phyloP scores from a whole-genome alignment of 169 alveolate genomes.

The Eimeria maxima region DNA sequence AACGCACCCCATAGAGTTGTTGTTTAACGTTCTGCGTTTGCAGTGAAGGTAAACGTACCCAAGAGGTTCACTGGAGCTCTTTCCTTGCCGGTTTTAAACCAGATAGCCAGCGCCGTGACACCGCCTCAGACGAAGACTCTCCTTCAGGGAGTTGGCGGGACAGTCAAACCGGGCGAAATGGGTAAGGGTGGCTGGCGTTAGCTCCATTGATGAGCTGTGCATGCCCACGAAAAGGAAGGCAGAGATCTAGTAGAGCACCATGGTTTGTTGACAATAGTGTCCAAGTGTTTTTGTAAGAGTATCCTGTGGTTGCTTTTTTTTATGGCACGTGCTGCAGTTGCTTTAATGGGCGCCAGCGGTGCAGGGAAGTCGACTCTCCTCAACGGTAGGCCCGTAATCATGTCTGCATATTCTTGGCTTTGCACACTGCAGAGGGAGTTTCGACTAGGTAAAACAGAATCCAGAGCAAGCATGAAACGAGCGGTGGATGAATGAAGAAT shows the following conservation, averaged over 20 bases:
- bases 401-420: neutral
- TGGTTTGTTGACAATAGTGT: neutral
- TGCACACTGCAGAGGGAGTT: neutral
- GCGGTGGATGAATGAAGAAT: neutral
- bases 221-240: neutral
- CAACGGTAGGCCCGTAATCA: conserved; percentile 74
- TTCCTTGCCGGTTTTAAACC: conserved; percentile 24
- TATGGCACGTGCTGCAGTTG: conserved; percentile 82
- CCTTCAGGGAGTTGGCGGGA: conserved; percentile 79
- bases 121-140: conserved; percentile 49
- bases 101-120: conserved; percentile 32
- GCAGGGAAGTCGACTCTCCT: conserved; percentile 93
- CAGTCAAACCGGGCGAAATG: conserved; percentile 83
- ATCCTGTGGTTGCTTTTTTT: neutral
- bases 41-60: conserved; percentile 61
- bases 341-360: conserved; percentile 93
- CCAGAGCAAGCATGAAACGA: neutral
- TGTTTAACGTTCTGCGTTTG: neutral
- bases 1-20: neutral
- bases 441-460: neutral
- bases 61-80: conserved; percentile 62
- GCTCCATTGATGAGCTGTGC: neutral
- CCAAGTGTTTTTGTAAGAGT: neutral
- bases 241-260: neutral
- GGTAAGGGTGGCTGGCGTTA: conserved; percentile 66